Conservation (phyloP, 2,329 filamentous ascomycete genomes). For the Nothophaeocryptopus gaeumannii region DNA sequence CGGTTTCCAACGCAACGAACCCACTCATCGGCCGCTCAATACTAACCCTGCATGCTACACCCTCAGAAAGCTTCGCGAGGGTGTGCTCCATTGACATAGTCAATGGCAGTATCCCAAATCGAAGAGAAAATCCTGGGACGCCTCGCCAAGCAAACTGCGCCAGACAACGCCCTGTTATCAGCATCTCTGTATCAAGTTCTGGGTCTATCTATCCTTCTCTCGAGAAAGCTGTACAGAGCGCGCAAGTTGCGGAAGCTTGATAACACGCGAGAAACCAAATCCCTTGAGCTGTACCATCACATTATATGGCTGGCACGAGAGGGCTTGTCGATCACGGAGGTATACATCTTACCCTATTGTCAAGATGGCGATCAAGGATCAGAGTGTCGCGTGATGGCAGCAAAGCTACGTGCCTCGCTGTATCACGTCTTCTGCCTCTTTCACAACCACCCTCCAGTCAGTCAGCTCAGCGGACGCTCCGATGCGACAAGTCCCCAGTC, state of each 20-base stretch:
- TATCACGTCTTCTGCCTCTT: slow-evolving; percentile 97
- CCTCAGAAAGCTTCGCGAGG: neutral
- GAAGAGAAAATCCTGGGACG: slow-evolving; percentile 95
- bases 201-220: slow-evolving; percentile 83
- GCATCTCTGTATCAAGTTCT: slow-evolving; percentile 85
- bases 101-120: slow-evolving; percentile 93
- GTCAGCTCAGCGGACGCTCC: slow-evolving; percentile 46
- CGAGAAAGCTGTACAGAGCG: slow-evolving; percentile 76
- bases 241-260: slow-evolving; percentile 82
- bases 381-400: slow-evolving; percentile 83
- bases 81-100: slow-evolving; percentile 11
- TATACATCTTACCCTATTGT: slow-evolving; percentile 71
- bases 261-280: slow-evolving; percentile 71
- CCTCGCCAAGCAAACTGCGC: slow-evolving; percentile 75
- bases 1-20: too few relatives aligned
- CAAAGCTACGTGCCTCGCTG: slow-evolving; percentile 90
- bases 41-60: neutral
- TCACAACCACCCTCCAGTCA: slow-evolving; percentile 82
- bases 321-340: slow-evolving; percentile 80
- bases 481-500: slow-evolving; percentile 26
- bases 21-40: neutral
- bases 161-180: slow-evolving; percentile 75
- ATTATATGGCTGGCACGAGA: slow-evolving; percentile 96
- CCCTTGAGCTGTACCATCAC: slow-evolving; percentile 79
- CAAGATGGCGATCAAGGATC: slow-evolving; percentile 69